Base-by-base conservation (phyloP, 805 yeast species). In the Wickerhamiella occidentalis region DNA sequence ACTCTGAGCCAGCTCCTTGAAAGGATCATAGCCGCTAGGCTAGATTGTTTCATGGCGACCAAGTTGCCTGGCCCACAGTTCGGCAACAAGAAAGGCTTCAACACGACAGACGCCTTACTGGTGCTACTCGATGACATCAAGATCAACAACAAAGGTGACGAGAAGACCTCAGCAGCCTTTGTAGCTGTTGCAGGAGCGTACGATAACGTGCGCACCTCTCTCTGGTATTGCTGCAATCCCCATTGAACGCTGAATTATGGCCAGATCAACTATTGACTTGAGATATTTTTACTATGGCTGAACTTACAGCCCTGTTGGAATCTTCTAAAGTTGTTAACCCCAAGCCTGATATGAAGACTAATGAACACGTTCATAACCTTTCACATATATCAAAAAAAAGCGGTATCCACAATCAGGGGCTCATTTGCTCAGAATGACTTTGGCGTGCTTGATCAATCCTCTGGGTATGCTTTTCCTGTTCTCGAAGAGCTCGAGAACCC, bases 141-240 rank as follows among this genome's bases (percentile, higher is more conserved):
- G 29, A 17, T 9, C 17, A 28, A 4, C 8, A 21, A 4, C 28
- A 13, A 17, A 12, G 15, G 8, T 4, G 22, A 38, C n/a, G 22
- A 22, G 4, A 13, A 21, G 42, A 38, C 42, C 42, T 38, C 42
- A 9, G 42, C 29, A 3, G 42, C 28, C 8, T 19, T 38, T n/a
- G 13, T 38, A 4, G 42, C 19, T 22, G 15, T 38, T 11, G 42
- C 22, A 4, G 29, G 42, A 6, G 42, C 42, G 5, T 38, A 17
- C 17, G 42, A 38, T n/a, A 38, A 38, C 17, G 42, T 38, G 26
- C 26, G 28, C n/a, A n/a, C n/a, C n/a, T n/a, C n/a, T n/a, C n/a
- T n/a, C n/a, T n/a, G n/a, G n/a, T n/a, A n/a, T n/a, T n/a, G n/a
- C n/a, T n/a, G n/a, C n/a, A n/a, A n/a, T n/a, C n/a, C n/a, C n/a